Conservation (phyloP, 345 rosid genomes). For the Lagerstroemia speciosa region DNA sequence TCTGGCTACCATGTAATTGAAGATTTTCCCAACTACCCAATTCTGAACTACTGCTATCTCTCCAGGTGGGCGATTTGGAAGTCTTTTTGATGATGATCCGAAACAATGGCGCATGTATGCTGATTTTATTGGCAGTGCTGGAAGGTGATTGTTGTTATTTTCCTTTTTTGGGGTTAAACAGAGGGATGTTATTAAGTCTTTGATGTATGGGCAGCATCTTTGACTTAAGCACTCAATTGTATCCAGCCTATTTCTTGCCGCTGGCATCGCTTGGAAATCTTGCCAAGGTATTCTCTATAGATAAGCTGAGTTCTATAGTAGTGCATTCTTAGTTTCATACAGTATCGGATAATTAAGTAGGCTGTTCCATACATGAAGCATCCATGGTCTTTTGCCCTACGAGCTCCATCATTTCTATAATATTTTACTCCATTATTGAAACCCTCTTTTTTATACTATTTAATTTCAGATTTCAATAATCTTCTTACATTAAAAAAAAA, state of each 20-base stretch:
- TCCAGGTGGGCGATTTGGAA: constrained; percentile 88
- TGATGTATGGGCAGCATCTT: constrained; percentile 54
- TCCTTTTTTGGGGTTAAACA: constrained; percentile 6
- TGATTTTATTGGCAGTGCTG: constrained; percentile 94
- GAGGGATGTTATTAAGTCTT: constrained; percentile 6
- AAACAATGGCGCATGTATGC: constrained; percentile 99
- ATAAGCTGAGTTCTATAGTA: background rate
- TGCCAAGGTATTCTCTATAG: constrained; percentile 55
- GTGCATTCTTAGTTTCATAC: background rate
- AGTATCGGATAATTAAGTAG: background rate
- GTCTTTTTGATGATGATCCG: constrained; percentile 92
- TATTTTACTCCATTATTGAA: background rate
- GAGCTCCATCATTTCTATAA: no score
- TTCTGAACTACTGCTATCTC: constrained; percentile 4
- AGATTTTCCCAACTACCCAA: constrained; percentile 2
- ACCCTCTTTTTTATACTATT: background rate
- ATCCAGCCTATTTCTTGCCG: constrained; percentile 83
- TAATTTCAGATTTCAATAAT: background rate
- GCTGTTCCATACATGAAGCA: background rate
- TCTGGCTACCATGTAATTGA: constrained; percentile 24
- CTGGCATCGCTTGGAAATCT: constrained; percentile 95
- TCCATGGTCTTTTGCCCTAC: no score
- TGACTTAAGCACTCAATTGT: constrained; percentile 75
- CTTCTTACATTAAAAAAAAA: no score
- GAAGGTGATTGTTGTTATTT: constrained; percentile 44